Conservation (phyloP, 257 asterid genomes). For the Anisodus tanguticus region DNA sequence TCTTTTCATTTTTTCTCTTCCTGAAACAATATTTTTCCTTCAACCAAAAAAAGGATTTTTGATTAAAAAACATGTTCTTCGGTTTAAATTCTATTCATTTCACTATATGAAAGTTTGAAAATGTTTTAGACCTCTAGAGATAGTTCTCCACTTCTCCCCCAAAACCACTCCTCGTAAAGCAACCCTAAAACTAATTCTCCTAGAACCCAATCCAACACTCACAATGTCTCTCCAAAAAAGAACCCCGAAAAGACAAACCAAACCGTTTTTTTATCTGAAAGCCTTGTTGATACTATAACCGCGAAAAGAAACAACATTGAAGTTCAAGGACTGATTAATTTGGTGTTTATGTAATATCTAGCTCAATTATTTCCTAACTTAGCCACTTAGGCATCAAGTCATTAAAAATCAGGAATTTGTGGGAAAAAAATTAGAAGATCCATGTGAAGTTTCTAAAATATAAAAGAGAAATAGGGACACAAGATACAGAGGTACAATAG, state of each 20-base stretch:
- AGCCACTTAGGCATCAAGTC: not conserved
- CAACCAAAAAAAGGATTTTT: not conserved
- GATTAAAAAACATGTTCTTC: not conserved
- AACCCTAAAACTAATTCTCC: not conserved
- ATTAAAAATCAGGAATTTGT: not conserved
- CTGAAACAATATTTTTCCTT: not conserved
- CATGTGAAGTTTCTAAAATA: not conserved
- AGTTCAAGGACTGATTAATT: not conserved
- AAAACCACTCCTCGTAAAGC: too few relatives aligned
- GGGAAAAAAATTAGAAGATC: not conserved
- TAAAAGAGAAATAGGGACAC: not conserved
- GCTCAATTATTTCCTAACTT: not conserved
- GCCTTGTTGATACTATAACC: not conserved
- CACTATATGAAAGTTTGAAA: not conserved
- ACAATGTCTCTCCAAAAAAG: not conserved
- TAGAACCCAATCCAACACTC: slow-evolving; percentile 2
- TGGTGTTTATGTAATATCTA: not conserved
- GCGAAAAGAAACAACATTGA: not conserved
- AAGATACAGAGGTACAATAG: not conserved
- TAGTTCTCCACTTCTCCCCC: not conserved
- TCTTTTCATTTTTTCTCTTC: not conserved
- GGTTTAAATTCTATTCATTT: not conserved
- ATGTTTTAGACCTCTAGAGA: not conserved
- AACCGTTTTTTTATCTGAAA: not conserved
- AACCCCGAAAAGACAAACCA: not conserved